A percentile compares a stretch with the other conserved stretches of the same genome.
phyloP scores from a whole-genome alignment of 2,329 filamentous ascomycete species.

The Pestalotiopsis sp. region DNA sequence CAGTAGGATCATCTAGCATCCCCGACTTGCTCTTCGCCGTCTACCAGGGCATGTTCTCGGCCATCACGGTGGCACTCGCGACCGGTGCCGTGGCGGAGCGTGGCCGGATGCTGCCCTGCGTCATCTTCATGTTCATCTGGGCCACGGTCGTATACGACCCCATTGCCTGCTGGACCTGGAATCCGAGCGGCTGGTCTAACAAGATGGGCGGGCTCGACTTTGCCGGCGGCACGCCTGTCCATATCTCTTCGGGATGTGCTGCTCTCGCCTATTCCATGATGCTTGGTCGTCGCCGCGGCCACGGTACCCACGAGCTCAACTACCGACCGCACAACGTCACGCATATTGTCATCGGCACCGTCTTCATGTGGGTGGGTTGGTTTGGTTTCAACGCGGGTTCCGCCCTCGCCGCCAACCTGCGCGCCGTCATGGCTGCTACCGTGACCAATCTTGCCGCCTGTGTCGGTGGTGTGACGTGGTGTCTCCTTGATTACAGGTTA shows the following conservation, averaged over 20 bases:
- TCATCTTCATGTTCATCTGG: conserved; percentile 95
- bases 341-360: conserved; percentile 87
- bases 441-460: conserved; percentile 86
- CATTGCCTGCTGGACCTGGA: conserved; percentile 96
- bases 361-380: conserved; percentile 95
- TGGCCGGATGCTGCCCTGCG: conserved; percentile 83
- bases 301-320: conserved; percentile 86
- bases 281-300: conserved; percentile 82
- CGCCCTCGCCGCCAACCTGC: conserved; percentile 77
- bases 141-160: conserved; percentile 87
- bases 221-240: conserved; percentile 86
- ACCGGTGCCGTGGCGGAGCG: conserved; percentile 85
- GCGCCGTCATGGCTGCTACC: conserved; percentile 82
- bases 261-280: conserved; percentile 86
- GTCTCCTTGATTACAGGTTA: conserved; percentile 82
- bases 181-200: conserved; percentile 77
- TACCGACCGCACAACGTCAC: conserved; percentile 93
- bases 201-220: conserved; percentile 83
- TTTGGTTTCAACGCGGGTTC: conserved; percentile 93
- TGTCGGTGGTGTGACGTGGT: conserved; percentile 87
- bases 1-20: conserved; percentile 71
- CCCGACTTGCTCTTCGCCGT: conserved; percentile 85
- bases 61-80: conserved; percentile 82
- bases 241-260: conserved; percentile 81
- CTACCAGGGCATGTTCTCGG: conserved; percentile 87